A percentile compares a stretch with the other conserved stretches of the same genome.
Evolutionary conservation across 345 rosid species (phyloP).

Genomic region (Salix purpurea): DNA sequence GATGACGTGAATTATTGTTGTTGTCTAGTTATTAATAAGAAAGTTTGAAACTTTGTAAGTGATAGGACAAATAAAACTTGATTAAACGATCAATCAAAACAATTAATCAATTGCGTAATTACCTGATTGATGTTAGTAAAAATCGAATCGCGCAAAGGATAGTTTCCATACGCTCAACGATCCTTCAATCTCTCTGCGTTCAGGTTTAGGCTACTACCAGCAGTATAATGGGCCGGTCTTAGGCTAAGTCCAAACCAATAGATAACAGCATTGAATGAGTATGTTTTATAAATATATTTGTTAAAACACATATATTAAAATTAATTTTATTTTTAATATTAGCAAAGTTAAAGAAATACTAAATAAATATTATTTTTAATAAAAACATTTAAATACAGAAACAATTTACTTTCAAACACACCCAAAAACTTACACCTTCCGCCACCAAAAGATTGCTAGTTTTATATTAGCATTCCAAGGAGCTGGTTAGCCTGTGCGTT

Average conservation of each 20-base stretch:
- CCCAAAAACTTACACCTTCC: no score
- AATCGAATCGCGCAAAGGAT: background rate
- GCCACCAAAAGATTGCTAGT: no score
- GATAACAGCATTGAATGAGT: background rate
- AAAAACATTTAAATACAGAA: no score
- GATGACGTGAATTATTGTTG: background rate
- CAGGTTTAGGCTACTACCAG: background rate
- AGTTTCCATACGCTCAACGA: background rate
- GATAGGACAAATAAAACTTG: background rate
- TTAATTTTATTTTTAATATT: no score
- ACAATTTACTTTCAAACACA: no score
- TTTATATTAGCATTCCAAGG: no score
- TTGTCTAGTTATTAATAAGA: background rate
- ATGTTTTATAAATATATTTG: no score
- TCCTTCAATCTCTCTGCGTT: background rate
- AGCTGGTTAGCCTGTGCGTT: no score
- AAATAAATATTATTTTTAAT: no score
- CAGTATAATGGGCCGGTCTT: background rate
- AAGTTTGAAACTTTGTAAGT: background rate
- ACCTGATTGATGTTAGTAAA: background rate
- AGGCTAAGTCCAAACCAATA: background rate
- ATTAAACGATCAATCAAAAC: background rate
- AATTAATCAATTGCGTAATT: background rate
- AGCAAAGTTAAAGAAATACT: no score
- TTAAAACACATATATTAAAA: no score